Evolutionary conservation across 768 basidiomycete genomes (phyloP).

Genomic region (Fomitopsis pulvina): DNA sequence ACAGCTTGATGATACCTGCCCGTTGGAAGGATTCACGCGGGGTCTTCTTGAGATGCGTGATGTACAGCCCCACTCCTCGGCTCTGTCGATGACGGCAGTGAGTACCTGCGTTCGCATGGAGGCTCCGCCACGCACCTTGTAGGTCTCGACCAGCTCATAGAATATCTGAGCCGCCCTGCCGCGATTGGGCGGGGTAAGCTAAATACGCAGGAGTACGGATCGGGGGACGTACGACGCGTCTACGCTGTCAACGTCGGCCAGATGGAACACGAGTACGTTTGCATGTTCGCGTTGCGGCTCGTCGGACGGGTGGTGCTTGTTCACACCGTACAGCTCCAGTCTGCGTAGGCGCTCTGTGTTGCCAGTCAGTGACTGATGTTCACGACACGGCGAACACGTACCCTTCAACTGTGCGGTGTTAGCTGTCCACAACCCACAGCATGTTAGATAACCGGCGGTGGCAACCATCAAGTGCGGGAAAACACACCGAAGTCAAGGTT

Average conservation of each 20-base stretch:
- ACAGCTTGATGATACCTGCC: slow-evolving; percentile 36
- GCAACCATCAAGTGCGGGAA: background rate
- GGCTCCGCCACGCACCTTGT: slow-evolving; percentile 43
- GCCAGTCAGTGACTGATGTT: background rate
- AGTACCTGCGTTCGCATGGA: background rate
- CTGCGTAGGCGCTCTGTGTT: slow-evolving; percentile 65
- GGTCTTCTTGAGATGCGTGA: slow-evolving; percentile 36
- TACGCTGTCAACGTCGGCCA: slow-evolving; percentile 85
- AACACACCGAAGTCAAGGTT: slow-evolving; percentile 81
- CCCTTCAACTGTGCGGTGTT: slow-evolving; percentile 96
- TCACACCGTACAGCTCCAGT: slow-evolving; percentile 82
- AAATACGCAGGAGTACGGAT: background rate
- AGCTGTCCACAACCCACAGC: slow-evolving; percentile 37
- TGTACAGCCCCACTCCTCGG: slow-evolving; percentile 38
- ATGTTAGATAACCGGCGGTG: slow-evolving; percentile 1
- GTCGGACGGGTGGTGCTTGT: slow-evolving; percentile 83
- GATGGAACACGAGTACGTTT: slow-evolving; percentile 80
- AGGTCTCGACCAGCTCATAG: slow-evolving; percentile 70
- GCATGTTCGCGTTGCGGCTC: slow-evolving; percentile 71
- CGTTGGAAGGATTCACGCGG: slow-evolving; percentile 34
- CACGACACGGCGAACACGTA: slow-evolving; percentile 15
- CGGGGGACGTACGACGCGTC: slow-evolving; percentile 74
- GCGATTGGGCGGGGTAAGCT: background rate
- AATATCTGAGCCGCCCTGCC: slow-evolving; percentile 79
- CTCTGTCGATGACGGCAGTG: slow-evolving; percentile 21